Conservation (phyloP, 352 stramenopile genomes). For the Pythium folliculosum region DNA sequence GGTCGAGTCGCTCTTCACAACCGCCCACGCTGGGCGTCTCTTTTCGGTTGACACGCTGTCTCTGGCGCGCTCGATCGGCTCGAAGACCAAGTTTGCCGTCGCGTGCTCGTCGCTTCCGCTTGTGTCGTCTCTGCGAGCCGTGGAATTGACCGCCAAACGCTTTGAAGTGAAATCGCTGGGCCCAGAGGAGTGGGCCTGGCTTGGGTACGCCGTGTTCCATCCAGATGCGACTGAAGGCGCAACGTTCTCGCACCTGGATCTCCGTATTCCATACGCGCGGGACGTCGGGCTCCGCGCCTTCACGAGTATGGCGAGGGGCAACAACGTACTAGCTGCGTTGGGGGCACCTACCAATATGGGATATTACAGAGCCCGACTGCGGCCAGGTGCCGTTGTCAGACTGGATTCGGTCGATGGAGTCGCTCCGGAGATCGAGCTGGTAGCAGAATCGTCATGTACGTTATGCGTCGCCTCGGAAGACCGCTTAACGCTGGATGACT, state of each 20-base stretch:
- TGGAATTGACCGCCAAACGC: not conserved
- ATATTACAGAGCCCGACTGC: not conserved
- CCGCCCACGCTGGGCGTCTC: not conserved
- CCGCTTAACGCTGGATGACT: not conserved
- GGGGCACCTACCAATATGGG: not conserved
- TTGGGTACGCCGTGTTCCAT: slow-evolving; percentile 14
- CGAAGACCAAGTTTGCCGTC: slow-evolving; percentile 1
- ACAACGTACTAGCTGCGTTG: slow-evolving; percentile 3
- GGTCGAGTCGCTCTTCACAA: not conserved
- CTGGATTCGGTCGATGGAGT: not conserved
- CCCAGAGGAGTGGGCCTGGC: slow-evolving; percentile 8
- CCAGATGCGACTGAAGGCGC: not conserved
- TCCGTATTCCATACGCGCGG: not conserved
- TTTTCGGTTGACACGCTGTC: slow-evolving; percentile 1
- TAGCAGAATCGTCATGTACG: not conserved
- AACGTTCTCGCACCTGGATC: not conserved
- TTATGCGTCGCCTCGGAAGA: not conserved
- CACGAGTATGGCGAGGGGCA: not conserved
- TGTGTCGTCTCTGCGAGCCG: not conserved
- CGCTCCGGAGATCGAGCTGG: not conserved
- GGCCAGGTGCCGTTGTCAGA: not conserved
- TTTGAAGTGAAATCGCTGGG: not conserved
- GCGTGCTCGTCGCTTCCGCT: slow-evolving; percentile 4
- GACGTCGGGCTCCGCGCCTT: not conserved
- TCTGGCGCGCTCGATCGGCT: slow-evolving; percentile 6